Evolutionary conservation across 768 basidiomycete species (phyloP).

Genomic region (Lactarius quietus): DNA sequence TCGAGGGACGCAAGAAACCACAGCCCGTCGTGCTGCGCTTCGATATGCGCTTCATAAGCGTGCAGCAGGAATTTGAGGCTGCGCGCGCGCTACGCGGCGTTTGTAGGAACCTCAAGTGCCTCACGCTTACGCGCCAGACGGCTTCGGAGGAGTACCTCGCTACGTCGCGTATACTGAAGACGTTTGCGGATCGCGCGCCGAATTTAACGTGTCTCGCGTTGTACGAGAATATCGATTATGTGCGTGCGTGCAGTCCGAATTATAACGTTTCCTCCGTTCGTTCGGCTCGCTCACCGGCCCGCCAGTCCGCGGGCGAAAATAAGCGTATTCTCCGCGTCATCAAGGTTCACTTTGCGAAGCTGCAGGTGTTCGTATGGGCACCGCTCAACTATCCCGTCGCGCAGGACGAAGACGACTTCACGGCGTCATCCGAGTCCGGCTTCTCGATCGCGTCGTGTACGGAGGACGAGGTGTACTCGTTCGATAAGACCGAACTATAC

Average conservation of each 20-base stretch:
- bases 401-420: constrained; percentile 13
- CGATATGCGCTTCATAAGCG: constrained; percentile 13
- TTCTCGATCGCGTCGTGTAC: constrained; percentile 21
- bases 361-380: constrained; percentile 24
- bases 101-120: constrained; percentile 15
- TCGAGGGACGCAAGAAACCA: neutral
- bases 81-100: constrained; percentile 6
- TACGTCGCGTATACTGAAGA: constrained; percentile 13
- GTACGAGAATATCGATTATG: constrained; percentile 22
- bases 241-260: too few relatives aligned
- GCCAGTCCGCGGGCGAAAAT: constrained; percentile 21
- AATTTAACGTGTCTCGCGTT: constrained; percentile 19
- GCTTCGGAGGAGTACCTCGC: constrained; percentile 15
- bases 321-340: constrained; percentile 19
- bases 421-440: constrained; percentile 11
- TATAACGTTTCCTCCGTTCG: neutral
- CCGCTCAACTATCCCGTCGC: constrained; percentile 11
- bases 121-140: constrained; percentile 12
- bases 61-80: constrained; percentile 13
- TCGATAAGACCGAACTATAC: constrained; percentile 20
- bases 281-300: too few relatives aligned
- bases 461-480: constrained; percentile 16
- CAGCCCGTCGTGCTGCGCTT: constrained; percentile 15
- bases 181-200: constrained; percentile 17
- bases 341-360: constrained; percentile 11